These are phyloP conservation scores for Aspergillus sp. DNA, from an alignment of 2,329 filamentous ascomycete species.

Conservation along the genomic window DNA sequence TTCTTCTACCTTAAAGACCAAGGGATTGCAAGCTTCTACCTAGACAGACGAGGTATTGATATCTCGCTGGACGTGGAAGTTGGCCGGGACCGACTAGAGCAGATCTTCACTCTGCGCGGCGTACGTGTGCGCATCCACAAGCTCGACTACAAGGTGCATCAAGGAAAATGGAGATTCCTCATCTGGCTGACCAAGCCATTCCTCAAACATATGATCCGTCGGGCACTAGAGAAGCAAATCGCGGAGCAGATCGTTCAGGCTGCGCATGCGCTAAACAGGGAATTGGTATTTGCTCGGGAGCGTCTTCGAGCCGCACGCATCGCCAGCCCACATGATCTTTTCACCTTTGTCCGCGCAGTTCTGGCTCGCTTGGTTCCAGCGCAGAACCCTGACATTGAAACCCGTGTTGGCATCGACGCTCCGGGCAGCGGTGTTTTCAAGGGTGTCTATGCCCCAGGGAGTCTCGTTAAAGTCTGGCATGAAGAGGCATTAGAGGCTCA, in stretches of 20 bases:
- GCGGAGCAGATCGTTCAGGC: constrained; percentile 68
- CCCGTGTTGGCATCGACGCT: constrained; percentile 67
- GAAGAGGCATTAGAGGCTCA: constrained; percentile 70
- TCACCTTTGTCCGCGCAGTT: constrained; percentile 80
- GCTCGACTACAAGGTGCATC: constrained; percentile 71
- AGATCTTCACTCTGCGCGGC: constrained; percentile 72
- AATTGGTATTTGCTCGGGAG: constrained; percentile 83
- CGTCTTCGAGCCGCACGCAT: constrained; percentile 82
- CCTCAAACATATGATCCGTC: constrained; percentile 75
- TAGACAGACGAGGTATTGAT: constrained; percentile 86
- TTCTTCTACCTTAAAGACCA: constrained; percentile 74
- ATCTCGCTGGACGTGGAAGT: constrained; percentile 83
- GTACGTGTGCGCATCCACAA: constrained; percentile 85
- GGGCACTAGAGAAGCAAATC: constrained; percentile 75
- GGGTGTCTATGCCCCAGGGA: constrained; percentile 84
- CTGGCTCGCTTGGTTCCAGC: constrained; percentile 71
- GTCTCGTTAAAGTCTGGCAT: constrained; percentile 85
- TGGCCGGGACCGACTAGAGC: constrained; percentile 72
- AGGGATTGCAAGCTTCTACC: constrained; percentile 79
- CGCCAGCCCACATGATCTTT: constrained; percentile 73
- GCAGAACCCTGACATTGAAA: constrained; percentile 74
- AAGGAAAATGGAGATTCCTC: constrained; percentile 71
- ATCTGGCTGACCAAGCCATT: constrained; percentile 84
- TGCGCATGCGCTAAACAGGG: constrained; percentile 74
- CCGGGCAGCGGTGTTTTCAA: constrained; percentile 68